Percentiles rank a stretch among this genome's conserved stretches.
Conservation (phyloP, 805 yeast genomes). For the Tetrapisispora namnaoensis region DNA sequence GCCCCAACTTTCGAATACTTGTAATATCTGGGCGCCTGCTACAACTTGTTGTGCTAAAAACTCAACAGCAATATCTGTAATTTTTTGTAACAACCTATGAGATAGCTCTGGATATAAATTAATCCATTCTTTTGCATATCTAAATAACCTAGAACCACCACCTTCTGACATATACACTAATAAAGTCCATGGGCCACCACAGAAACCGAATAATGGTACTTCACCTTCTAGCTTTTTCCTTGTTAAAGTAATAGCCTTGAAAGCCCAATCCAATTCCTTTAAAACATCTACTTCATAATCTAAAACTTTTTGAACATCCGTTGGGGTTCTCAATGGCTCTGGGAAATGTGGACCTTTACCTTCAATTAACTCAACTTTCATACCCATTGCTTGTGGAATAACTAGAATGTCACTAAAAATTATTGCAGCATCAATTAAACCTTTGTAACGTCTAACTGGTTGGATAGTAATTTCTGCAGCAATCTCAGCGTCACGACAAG, state of each 20-base stretch:
- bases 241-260: conserved; percentile 86
- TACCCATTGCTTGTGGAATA: conserved; percentile 97
- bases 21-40: conserved; percentile 98
- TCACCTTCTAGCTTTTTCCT: conserved; percentile 77
- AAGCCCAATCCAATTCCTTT: conserved; percentile 86
- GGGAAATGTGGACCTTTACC: conserved; percentile 92
- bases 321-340: conserved; percentile 69
- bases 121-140: conserved; percentile 88
- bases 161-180: conserved; percentile 97
- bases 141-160: conserved; percentile 84
- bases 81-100: conserved; percentile 59
- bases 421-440: conserved; percentile 91
- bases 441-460: conserved; percentile 83
- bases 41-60: conserved; percentile 88
- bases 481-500: conserved; percentile 90
- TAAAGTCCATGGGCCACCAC: conserved; percentile 97
- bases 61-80: conserved; percentile 83
- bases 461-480: conserved; percentile 93
- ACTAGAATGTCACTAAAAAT: conserved; percentile 93
- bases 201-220: conserved; percentile 90
- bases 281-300: conserved; percentile 58
- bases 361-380: conserved; percentile 87
- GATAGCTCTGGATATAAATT: conserved; percentile 68
- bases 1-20: conserved; percentile 96
- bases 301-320: conserved; percentile 48